Evolutionary conservation across 2,329 filamentous ascomycete species (phyloP), one percentile per base, ranked within the genome.

Genomic region (Aspergillus intermedius): DNA sequence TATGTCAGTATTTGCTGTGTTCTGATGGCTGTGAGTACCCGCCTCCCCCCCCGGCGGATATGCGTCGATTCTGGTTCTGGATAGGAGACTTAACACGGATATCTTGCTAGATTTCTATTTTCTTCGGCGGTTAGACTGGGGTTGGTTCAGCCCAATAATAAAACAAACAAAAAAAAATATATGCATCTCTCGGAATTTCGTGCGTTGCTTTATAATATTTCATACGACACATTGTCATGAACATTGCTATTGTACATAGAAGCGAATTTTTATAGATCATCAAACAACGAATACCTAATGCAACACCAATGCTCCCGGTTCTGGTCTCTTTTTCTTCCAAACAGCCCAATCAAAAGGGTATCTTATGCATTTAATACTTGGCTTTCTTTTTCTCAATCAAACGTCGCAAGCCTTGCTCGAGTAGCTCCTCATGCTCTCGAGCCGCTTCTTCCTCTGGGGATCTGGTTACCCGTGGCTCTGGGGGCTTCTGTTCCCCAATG

Each of bases 1-100:
- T 97, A 97, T 69, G 88, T 98, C 61, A 94, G 89, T 74, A 76
- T 97, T 66, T 94, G 89, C 68, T 97, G 91, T 68, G 77, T 96
- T 28, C 71, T 89, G 60, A 97, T 98, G 91, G 93, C 93, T 57
- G 93, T 96, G 68, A 72, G 80, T 74, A 30, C 5, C 46, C 37
- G 28, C 39, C 19, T n/a, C n/a, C n/a, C n/a, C n/a, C n/a, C n/a
- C n/a, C n/a, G n/a, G n/a, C n/a, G n/a, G 6, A 23, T 40, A 41
- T 15, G 30, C 19, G 15, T 13, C 15, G 15, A 19, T 35, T 35
- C 34, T 35, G 34, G n/a, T 37, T n/a, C n/a, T 37, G n/a, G 34
- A 19, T 4, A 37, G 17, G n/a, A 17, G 37, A 19, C 37, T 40
- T 40, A 40, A 40, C 10, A 40, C 19, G 5, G 17, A 12, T 40